Evolutionary conservation across 2,329 filamentous ascomycete species (phyloP), one percentile per base, ranked within the genome.

Genomic region (Botrytis paeoniae): DNA sequence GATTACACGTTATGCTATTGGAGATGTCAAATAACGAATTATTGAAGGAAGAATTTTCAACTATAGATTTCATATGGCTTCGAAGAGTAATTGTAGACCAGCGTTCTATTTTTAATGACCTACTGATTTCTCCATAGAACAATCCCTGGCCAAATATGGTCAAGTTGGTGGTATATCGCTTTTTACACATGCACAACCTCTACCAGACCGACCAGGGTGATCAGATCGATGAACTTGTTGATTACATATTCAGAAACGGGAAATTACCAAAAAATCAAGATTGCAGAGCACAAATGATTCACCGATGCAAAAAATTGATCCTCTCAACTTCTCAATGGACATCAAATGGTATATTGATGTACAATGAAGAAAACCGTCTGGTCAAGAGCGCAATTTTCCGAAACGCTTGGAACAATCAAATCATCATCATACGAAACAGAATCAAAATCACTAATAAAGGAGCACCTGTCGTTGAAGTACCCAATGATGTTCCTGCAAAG

Each of bases 401-500:
- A 39, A 66, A 54, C 32, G 64, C 64, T 66, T 66, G 64, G 64
- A 54, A 54, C 20, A 54, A 39, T 29, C 45, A 66, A 66, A 22
- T 39, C 10, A 18, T 37, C 14, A 66, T 39, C 45, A 29, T 66
- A 22, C 45, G 22, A 29, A 51, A n/a, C 64, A 54, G 32, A 54
- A 39, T 45, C 45, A 54, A 29, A 4, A 10, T 12, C 25, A 32
- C 7, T 45, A n/a, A 54, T 9, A 9, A n/a, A 16, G 45, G 29
- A 29, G 45, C 29, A 39, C 32, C 10, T 39, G 22, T 18, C n/a
- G 32, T 51, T 54, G 63, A 37, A 45, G 20, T 18, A n/a, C 25
- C 22, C 6, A 66, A 54, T 54, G 7, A n/a, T 54, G 6, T 64
- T 43, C 64, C 45, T 51, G 14, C 25, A 39, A 39, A 54, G 64